A percentile compares a stretch with the other conserved stretches of the same genome.
Evolutionary conservation across 2,329 filamentous ascomycete species (phyloP).

Genomic region (Fusarium pseudograminearum): DNA sequence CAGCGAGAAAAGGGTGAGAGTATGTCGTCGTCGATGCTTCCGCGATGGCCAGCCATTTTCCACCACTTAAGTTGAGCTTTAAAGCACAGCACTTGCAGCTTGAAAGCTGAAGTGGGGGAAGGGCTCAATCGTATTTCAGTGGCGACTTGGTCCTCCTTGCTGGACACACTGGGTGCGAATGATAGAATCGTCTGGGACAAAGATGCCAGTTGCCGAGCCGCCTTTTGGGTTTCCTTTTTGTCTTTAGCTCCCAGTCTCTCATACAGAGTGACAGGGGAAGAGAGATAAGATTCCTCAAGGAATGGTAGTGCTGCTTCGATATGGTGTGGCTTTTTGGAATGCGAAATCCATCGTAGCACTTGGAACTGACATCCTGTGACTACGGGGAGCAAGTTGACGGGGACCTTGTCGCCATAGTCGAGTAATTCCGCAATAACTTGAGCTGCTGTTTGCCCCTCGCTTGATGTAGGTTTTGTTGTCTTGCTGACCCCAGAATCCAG

Average conservation of each 20-base stretch:
- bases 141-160: conserved; percentile 69
- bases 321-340: conserved; percentile 68
- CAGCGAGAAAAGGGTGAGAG: conserved; percentile 74
- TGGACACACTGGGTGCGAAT: conserved; percentile 75
- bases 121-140: conserved; percentile 66
- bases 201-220: conserved; percentile 73
- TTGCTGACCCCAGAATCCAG: conserved; percentile 62
- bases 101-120: conserved; percentile 68
- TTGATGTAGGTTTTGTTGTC: conserved; percentile 45
- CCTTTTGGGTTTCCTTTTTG: conserved; percentile 65
- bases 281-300: conserved; percentile 63
- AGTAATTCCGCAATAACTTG: conserved; percentile 68
- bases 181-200: conserved; percentile 74
- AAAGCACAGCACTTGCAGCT: conserved; percentile 74
- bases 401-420: conserved; percentile 65
- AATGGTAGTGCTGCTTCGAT: conserved; percentile 69
- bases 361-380: conserved; percentile 75
- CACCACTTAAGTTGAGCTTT: conserved; percentile 73
- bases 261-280: conserved; percentile 71
- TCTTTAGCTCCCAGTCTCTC: conserved; percentile 58
- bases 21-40: conserved; percentile 72
- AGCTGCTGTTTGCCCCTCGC: conserved; percentile 49
- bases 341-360: conserved; percentile 71
- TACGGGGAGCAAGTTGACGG: conserved; percentile 62
- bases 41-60: conserved; percentile 69